Conservation (phyloP, 495 filamentous ascomycete genomes). For the Penicillium manginii region DNA sequence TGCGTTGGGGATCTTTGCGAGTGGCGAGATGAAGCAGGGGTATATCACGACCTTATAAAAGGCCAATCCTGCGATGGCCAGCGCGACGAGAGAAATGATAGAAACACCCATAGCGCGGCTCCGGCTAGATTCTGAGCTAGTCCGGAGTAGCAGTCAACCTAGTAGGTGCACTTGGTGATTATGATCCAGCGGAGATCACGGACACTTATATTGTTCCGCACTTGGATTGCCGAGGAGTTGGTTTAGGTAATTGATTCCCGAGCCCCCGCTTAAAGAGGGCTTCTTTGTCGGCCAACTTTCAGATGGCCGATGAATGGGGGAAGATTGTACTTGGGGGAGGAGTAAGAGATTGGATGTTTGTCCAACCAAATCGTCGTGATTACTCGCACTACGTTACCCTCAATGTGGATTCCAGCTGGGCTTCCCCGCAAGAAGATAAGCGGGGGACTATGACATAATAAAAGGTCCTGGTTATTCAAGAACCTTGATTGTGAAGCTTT, state of each 20-base stretch:
- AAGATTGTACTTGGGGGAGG: background rate
- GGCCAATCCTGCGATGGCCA: slow-evolving; percentile 22
- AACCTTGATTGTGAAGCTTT: background rate
- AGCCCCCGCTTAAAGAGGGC: slow-evolving; percentile 16
- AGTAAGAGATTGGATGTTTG: background rate
- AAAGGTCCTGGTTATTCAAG: background rate
- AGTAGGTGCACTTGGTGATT: background rate
- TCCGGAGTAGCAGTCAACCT: too few species aligned
- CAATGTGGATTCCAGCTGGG: background rate
- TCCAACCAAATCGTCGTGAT: slow-evolving; percentile 18
- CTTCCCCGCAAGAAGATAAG: slow-evolving; percentile 10
- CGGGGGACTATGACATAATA: background rate
- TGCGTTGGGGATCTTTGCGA: slow-evolving; percentile 69
- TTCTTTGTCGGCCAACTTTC: slow-evolving; percentile 1
- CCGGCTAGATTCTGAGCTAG: too few species aligned
- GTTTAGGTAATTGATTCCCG: slow-evolving; percentile 23
- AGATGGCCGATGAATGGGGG: background rate
- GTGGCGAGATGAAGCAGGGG: slow-evolving; percentile 66
- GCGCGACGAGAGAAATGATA: slow-evolving; percentile 17
- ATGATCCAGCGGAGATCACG: slow-evolving; percentile 4
- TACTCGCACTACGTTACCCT: slow-evolving; percentile 5
- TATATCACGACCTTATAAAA: slow-evolving; percentile 63
- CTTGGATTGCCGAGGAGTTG: slow-evolving; percentile 3
- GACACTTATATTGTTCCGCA: slow-evolving; percentile 14
- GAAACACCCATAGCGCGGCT: slow-evolving; percentile 36